Evolutionary conservation across 371 early-diverging fungal species (phyloP).

Genomic region (Capniomyces stellatus): DNA sequence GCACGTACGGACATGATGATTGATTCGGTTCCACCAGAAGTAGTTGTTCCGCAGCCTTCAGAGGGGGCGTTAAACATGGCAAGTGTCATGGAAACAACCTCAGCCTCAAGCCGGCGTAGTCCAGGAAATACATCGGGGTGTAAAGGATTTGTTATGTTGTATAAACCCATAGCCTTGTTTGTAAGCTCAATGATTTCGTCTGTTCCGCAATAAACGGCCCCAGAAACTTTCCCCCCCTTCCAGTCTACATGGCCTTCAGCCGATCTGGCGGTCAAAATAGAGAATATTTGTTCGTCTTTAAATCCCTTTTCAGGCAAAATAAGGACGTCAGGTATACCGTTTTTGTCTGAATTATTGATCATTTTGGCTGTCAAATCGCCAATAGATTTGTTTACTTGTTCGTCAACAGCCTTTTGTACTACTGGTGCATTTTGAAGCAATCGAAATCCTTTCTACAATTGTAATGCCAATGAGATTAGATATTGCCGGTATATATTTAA

Average conservation of each 20-base stretch:
- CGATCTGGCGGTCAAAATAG: conserved; percentile 13
- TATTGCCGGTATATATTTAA: too few species aligned
- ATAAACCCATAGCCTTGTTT: conserved; percentile 71
- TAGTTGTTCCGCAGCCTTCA: conserved; percentile 62
- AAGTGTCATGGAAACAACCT: conserved; percentile 77
- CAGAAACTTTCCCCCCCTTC: conserved; percentile 73
- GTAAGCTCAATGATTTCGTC: conserved; percentile 49
- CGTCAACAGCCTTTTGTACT: background rate
- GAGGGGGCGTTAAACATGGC: conserved; percentile 64
- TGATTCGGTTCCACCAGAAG: conserved; percentile 89
- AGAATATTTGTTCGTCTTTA: conserved; percentile 31
- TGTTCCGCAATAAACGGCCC: conserved; percentile 84
- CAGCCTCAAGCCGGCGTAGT: conserved; percentile 88
- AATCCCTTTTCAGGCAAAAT: conserved; percentile 43
- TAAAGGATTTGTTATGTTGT: conserved; percentile 70
- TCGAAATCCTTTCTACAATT: background rate
- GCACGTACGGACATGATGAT: conserved; percentile 68
- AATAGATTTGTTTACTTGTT: background rate
- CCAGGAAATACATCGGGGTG: conserved; percentile 94
- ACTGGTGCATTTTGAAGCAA: background rate
- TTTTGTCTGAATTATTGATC: background rate
- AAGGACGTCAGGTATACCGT: background rate
- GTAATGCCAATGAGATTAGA: too few species aligned
- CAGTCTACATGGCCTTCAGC: conserved; percentile 41
- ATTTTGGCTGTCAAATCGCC: background rate